Base-by-base conservation (phyloP, 345 rosid species). In the Melaleuca quinquenervia region DNA sequence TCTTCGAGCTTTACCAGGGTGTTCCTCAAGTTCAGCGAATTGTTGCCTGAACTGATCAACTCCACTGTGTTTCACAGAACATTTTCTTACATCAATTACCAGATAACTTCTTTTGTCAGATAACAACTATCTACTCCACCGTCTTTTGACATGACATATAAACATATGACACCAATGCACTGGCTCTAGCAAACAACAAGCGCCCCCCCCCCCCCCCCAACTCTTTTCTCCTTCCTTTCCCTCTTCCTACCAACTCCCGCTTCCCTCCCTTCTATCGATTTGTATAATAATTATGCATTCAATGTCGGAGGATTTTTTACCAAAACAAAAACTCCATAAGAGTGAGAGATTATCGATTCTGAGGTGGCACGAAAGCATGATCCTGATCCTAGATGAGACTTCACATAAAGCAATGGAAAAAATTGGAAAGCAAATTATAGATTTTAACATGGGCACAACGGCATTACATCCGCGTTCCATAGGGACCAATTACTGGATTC, bases 21-120 rank as follows among this genome's bases (percentile, higher is more conserved):
- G 91, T 83, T 94, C 99, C 91, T 95, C 99, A 0, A 95, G 97
- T 86, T 93, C 88, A n/a, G 98, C 98, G 89, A 96, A 95, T 87
- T 95, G 98, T 88, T 91, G 95, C 93, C 92, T 95, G 88, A 93
- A 94, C 82, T 90, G 95, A 51, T 96, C 99, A 52, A 93, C 89
- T 85, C 98, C 98, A 50, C 99, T 95, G 94, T 44, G 84, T 84
- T 51, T 52, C 85, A 80, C 54, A 51, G 82, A 22, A 16, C 41
- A 83, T 70, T 49, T 18, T 18, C 55, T 20, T 22, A 50, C 48
- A 62, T 86, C 41, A 86, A 54, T 45, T 45, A 82, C 58, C 60
- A 29, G 24, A 52, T 36, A 45, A 27, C 55, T 70, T 70, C 48
- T 2, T 41, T 70, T 10, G 1, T 41, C 78, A 32, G 26, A 8